Evolutionary conservation across 768 basidiomycete species (phyloP).

Genomic region (Termitomyces sp.): DNA sequence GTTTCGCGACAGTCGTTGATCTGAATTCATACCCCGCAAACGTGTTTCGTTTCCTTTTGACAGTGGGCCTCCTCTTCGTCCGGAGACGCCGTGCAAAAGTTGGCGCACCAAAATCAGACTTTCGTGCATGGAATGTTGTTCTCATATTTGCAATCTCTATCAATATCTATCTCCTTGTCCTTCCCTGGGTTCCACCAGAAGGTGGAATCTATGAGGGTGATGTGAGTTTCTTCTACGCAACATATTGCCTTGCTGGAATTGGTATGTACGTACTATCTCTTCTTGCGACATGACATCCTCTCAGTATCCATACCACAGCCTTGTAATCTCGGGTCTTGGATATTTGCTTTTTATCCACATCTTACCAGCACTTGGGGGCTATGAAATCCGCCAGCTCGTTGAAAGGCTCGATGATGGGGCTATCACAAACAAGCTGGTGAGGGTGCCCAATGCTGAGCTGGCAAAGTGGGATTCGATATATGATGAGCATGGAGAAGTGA

Average conservation of each 20-base stretch:
- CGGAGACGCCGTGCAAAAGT: conserved; percentile 26
- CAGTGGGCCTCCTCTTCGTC: conserved; percentile 29
- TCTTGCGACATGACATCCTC: not conserved
- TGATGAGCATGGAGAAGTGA: conserved; percentile 26
- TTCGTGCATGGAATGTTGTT: conserved; percentile 32
- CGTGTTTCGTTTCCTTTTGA: conserved; percentile 30
- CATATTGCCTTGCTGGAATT: conserved; percentile 34
- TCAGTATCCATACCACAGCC: conserved; percentile 12
- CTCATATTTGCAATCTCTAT: conserved; percentile 29
- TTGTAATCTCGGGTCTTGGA: conserved; percentile 24
- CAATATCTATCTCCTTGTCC: conserved; percentile 34
- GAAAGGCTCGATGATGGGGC: conserved; percentile 33
- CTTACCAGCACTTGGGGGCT: conserved; percentile 37
- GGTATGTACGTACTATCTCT: conserved; percentile 23
- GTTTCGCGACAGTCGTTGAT: conserved; percentile 23
- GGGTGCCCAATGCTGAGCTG: conserved; percentile 24
- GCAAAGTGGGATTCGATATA: conserved; percentile 31
- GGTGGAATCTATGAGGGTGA: conserved; percentile 34
- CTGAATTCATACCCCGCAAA: conserved; percentile 35
- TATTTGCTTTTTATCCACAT: conserved; percentile 33
- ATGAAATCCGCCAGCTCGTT: conserved; percentile 40
- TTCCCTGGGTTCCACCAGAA: conserved; percentile 37
- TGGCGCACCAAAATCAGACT: conserved; percentile 28
- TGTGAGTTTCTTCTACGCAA: conserved; percentile 38
- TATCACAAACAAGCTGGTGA: conserved; percentile 25